Evolutionary conservation across 441 rosid genomes (phyloP), one percentile per base, ranked within the genome.

Genomic region (Pelargonium australe): DNA sequence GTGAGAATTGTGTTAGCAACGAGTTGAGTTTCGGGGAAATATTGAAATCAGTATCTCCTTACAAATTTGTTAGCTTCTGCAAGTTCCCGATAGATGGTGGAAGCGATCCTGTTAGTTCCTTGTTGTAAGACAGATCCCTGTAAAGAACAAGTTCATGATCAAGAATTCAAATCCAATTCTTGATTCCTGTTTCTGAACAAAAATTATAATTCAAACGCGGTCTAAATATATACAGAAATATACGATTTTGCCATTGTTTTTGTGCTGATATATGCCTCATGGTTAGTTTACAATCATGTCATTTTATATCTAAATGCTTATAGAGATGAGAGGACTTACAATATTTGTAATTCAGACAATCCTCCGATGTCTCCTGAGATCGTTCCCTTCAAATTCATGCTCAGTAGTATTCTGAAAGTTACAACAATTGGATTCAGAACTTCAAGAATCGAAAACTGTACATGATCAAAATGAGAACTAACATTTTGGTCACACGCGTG

Each of bases 101-200:
- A 76, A 95, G 80, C 64, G 89, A 11, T 78, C 98, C 98, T 2
- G 25, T 55, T 55, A 95, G 76, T 25, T 66, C 81, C 64, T 73
- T 53, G 83, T 90, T 95, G 78, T 69, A 80, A 1, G 98, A 89
- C 65, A 95, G 80, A 82, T 88, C 99, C 88, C 99, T 92, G 64
- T 3, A 81, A 9, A 7, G 31, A 64, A 25, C 63, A 72, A 25
- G 7, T 37, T 57, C 4, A 49, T 28, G 7, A 71, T 66, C 65
- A 78, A 69, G 73, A 45, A 49, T 5, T 19, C 7, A 23, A 60
- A 60, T 12, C 23, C n/a, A 13, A 7, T 7, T 40, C 9, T 7
- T 40, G 44, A 40, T 7, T 40, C 44, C n/a, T 20, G 10, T 9
- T 20, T 10, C 25, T 60, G 13, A 12, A 45, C 51, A 12, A 44